A percentile compares a stretch with the other conserved stretches of the same genome.
Evolutionary conservation across 2,329 filamentous ascomycete genomes (phyloP).

Genomic region (Nemania abortiva): DNA sequence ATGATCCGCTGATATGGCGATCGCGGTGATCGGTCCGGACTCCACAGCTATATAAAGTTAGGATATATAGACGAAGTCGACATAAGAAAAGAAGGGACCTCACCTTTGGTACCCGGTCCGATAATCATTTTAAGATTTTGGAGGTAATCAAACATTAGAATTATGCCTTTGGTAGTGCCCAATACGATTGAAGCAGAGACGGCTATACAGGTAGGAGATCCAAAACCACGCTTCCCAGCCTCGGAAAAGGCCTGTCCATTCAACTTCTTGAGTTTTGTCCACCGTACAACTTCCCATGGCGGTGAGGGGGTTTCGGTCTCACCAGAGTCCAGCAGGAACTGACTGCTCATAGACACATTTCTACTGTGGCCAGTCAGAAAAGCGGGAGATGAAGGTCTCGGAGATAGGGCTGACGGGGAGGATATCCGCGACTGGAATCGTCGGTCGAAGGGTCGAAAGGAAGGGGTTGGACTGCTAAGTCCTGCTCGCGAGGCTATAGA

Average conservation of each 20-base stretch:
- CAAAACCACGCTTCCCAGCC: constrained; percentile 90
- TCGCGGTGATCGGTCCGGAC: constrained; percentile 85
- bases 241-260: constrained; percentile 93
- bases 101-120: constrained; percentile 90
- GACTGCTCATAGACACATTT: constrained; percentile 81
- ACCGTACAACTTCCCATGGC: constrained; percentile 96
- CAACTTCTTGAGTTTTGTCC: constrained; percentile 93
- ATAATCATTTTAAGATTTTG: constrained; percentile 95
- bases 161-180: constrained; percentile 93
- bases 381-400: constrained; percentile 80
- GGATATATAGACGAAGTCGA: constrained; percentile 41
- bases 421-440: constrained; percentile 90
- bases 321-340: constrained; percentile 70
- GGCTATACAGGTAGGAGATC: constrained; percentile 87
- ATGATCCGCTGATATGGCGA: constrained; percentile 94
- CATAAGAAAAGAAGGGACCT: constrained; percentile 41
- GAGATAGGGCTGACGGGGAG: constrained; percentile 69
- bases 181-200: constrained; percentile 90
- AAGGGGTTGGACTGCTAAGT: constrained; percentile 78
- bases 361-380: constrained; percentile 83
- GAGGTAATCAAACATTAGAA: constrained; percentile 96
- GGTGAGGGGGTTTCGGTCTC: constrained; percentile 79
- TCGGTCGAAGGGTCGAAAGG: constrained; percentile 92
- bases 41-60: constrained; percentile 76
- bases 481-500: constrained; percentile 75